Percentiles rank a stretch among this genome's conserved stretches.
Conservation (phyloP, 495 filamentous ascomycete genomes). For the Hypoxylon lenormandii region DNA sequence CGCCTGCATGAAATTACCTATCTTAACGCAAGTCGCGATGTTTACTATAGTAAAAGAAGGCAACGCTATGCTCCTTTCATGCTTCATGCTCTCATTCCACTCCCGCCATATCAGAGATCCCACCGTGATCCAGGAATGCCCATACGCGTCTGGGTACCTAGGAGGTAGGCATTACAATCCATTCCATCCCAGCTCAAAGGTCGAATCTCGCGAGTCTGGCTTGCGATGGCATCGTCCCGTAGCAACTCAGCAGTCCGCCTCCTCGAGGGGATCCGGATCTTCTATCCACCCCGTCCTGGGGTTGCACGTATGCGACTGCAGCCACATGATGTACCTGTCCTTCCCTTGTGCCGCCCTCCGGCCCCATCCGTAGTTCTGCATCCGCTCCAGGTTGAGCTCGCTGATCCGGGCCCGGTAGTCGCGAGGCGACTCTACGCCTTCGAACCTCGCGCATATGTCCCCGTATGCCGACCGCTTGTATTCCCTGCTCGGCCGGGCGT, state of each 20-base stretch:
- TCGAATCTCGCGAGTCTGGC: not conserved
- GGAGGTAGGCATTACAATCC: too few species aligned
- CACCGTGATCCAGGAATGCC: slow-evolving; percentile 16
- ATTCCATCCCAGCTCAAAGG: too few species aligned
- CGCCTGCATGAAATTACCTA: too few species aligned
- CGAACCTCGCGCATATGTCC: slow-evolving; percentile 35
- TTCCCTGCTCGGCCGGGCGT: slow-evolving; percentile 20
- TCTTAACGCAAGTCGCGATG: not conserved
- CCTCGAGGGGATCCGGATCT: slow-evolving; percentile 42
- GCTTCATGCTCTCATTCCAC: not conserved
- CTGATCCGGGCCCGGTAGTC: slow-evolving; percentile 25
- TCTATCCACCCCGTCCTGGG: slow-evolving; percentile 33
- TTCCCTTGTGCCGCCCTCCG: slow-evolving; percentile 3
- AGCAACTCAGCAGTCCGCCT: slow-evolving; percentile 26
- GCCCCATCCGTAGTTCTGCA: slow-evolving; percentile 35
- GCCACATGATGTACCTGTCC: slow-evolving; percentile 23
- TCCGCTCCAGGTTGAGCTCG: slow-evolving; percentile 23
- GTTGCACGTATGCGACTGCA: slow-evolving; percentile 25
- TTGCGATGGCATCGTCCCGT: not conserved
- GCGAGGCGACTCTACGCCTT: slow-evolving; percentile 23
- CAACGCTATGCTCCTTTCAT: not conserved
- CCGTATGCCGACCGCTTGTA: slow-evolving; percentile 3
- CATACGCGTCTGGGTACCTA: not conserved
- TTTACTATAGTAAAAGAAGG: not conserved
- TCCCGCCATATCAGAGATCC: not conserved